Evolutionary conservation across 2,329 filamentous ascomycete genomes (phyloP), one percentile per base, ranked within the genome.

Genomic region (Keithomyces neogunnii): DNA sequence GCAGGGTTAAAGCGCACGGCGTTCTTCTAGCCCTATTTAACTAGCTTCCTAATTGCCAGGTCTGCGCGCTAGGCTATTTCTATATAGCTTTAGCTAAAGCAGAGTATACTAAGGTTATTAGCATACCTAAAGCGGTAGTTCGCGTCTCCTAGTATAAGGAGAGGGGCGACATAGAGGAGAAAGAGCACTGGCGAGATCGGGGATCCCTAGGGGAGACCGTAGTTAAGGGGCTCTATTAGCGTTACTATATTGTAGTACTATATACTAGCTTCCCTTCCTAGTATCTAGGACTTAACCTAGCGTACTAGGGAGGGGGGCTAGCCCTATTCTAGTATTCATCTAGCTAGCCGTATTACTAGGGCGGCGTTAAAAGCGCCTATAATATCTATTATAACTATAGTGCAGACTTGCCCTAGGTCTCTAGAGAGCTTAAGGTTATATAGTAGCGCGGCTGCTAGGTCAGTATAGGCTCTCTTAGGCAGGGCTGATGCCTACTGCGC

Each of bases 401-500:
- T 57, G 8, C 42, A 49, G 4, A 59, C 51, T 39, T 52, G 30
- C 6, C 52, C 51, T 26, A 19, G 32, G 3, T 47, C 43, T 4
- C 59, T 49, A 10, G 50, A 55, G 47, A 49, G 50, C 42, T 62
- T 53, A 2, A 60, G 53, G 5, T 62, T 42, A 35, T 60, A 39
- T n/a, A 59, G 49, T 0, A 63, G 50, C 5, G 54, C 47, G 4
- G 54, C 47, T 5, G 57, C 53, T 2, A 60, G 53, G 36, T 61
- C 56, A 10, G 50, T 43, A 2, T 52, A 52, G 7, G 55, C 56
- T 11, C 57, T 49, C 30, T 60, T 59, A 3, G 51, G 60, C 3
- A 65, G 61, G 3, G 59, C 58, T 8, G 56, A 51, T 6, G 53
- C 56, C 29, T 60, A 49, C 33, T 60, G 47, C 8, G 45, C 53